These are phyloP conservation scores for Potentilla sterilis DNA, from an alignment of 306 rosid species.

Conservation along the genomic window DNA sequence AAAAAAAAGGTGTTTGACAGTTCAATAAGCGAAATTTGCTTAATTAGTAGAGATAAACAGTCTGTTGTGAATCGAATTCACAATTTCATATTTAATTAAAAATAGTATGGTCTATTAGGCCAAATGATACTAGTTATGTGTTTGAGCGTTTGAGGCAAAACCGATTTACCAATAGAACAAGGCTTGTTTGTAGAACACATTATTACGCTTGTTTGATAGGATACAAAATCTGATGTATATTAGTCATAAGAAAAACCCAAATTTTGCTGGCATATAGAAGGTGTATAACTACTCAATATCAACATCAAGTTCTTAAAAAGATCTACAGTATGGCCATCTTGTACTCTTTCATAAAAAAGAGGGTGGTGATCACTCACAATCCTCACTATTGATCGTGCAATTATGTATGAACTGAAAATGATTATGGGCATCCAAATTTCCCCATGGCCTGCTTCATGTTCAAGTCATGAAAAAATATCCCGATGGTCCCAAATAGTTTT, in stretches of 20 bases:
- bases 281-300: not conserved
- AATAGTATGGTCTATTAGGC: no score
- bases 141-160: no score
- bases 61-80: no score
- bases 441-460: not conserved
- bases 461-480: constrained; percentile 1
- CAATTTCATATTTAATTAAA: no score
- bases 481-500: not conserved
- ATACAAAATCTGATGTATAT: not conserved
- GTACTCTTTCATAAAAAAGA: not conserved
- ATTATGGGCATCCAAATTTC: not conserved
- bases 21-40: no score
- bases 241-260: not conserved
- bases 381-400: not conserved
- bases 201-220: not conserved
- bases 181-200: no score
- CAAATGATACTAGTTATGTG: no score
- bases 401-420: not conserved
- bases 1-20: no score
- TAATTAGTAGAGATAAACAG: no score
- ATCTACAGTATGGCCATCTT: not conserved
- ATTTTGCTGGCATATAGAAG: not conserved
- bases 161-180: no score
- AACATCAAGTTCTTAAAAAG: not conserved
- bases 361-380: not conserved